Evolutionary conservation across 352 stramenopile species (phyloP).

Genomic region (Pythium aquatile): DNA sequence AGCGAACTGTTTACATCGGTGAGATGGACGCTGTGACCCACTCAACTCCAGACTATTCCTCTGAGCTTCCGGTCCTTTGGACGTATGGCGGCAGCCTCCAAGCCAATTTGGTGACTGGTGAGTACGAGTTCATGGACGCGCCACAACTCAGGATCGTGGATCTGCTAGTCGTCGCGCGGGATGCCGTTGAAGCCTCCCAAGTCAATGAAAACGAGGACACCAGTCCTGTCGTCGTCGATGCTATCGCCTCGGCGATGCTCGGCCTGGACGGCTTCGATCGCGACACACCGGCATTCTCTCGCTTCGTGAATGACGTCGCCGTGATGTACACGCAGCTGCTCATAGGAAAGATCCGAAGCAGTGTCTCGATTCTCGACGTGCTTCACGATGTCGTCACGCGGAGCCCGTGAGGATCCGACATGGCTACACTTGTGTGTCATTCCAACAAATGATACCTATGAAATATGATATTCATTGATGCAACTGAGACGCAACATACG

Average conservation of each 20-base stretch:
- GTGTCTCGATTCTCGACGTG: conserved; percentile 27
- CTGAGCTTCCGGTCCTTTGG: conserved; percentile 32
- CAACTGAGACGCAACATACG: not conserved
- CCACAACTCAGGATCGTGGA: conserved; percentile 9
- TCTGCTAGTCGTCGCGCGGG: not conserved
- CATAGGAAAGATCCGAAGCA: conserved; percentile 19
- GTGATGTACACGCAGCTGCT: conserved; percentile 37
- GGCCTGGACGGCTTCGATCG: conserved; percentile 37
- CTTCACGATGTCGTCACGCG: conserved; percentile 30
- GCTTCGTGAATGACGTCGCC: conserved; percentile 45
- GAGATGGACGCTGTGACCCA: conserved; percentile 40
- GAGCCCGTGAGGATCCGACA: not conserved
- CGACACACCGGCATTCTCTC: conserved; percentile 27
- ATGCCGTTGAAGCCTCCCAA: not conserved
- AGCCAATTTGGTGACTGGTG: conserved; percentile 35
- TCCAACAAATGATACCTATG: not conserved
- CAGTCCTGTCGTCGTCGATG: conserved; percentile 22
- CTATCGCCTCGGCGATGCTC: conserved; percentile 21
- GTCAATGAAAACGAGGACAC: not conserved
- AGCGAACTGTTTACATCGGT: conserved; percentile 30
- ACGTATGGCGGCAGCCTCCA: conserved; percentile 37
- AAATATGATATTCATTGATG: not conserved
- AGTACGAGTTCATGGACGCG: conserved; percentile 54
- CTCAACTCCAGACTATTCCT: conserved; percentile 29
- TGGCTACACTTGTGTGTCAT: not conserved